These are phyloP conservation scores for Salicornia ramosissima DNA, from an alignment of 148 eudicot species.

Conservation along the genomic window DNA sequence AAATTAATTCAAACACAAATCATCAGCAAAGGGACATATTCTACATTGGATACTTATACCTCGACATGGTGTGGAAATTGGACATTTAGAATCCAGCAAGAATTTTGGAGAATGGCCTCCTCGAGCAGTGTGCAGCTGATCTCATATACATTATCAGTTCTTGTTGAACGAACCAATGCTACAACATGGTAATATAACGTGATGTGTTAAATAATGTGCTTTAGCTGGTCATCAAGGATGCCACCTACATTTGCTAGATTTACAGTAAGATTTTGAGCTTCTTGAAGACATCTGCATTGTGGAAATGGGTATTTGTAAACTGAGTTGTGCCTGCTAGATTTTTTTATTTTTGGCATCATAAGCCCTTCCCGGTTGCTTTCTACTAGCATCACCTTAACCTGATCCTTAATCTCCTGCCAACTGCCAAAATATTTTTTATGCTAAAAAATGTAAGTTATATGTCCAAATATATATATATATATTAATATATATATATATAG, in stretches of 20 bases:
- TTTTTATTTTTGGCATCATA: constrained; percentile 50
- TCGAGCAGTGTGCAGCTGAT: background rate
- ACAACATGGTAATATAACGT: background rate
- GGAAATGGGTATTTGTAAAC: constrained; percentile 67
- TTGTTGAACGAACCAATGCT: constrained; percentile 10
- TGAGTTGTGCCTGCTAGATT: constrained; percentile 57
- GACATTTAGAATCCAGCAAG: background rate
- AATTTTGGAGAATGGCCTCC: background rate
- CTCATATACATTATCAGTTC: constrained; percentile 1
- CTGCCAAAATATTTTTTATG: constrained; percentile 34
- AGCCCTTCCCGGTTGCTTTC: constrained; percentile 81
- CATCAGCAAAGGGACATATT: constrained; percentile 14
- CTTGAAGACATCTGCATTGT: constrained; percentile 67
- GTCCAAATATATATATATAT: too few relatives aligned
- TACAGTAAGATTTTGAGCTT: constrained; percentile 43
- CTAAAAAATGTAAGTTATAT: background rate
- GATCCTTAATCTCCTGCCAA: constrained; percentile 60
- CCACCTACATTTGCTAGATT: constrained; percentile 20
- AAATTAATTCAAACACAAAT: background rate
- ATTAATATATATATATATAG: too few relatives aligned
- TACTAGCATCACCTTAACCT: constrained; percentile 60
- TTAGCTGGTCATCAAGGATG: constrained; percentile 23
- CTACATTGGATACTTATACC: constrained; percentile 4
- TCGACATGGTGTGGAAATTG: background rate
- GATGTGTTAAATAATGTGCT: constrained; percentile 20